phyloP scores from a whole-genome alignment of 2,329 filamentous ascomycete genomes.

The Neoascochyta sp. region DNA sequence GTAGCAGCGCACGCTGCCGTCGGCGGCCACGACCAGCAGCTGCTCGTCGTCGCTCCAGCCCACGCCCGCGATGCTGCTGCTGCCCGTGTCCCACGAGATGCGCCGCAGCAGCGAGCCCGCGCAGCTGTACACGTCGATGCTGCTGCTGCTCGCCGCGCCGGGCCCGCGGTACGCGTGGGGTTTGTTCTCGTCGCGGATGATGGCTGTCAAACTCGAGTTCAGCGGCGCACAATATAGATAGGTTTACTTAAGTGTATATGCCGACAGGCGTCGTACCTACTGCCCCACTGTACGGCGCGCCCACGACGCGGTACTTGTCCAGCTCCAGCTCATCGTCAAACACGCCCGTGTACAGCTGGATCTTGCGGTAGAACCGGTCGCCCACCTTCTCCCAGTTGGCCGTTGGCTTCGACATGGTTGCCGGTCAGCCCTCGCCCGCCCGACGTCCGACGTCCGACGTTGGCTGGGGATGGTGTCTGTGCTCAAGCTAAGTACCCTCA shows the following conservation, averaged over 20 bases:
- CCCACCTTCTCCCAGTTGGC: conserved; percentile 93
- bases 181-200: conserved; percentile 86
- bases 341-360: conserved; percentile 85
- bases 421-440: conserved; percentile 16
- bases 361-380: conserved; percentile 92
- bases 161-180: conserved; percentile 72
- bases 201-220: conserved; percentile 57
- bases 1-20: conserved; percentile 87
- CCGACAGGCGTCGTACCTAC: conserved; percentile 64
- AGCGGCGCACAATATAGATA: neutral
- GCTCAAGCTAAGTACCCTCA: conserved; percentile 6
- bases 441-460: too few species aligned
- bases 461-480: conserved; percentile 9
- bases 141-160: conserved; percentile 68
- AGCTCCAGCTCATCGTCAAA: conserved; percentile 93
- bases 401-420: conserved; percentile 58
- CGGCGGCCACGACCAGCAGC: conserved; percentile 79
- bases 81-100: conserved; percentile 85
- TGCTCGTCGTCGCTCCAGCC: conserved; percentile 97
- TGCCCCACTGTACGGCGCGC: conserved; percentile 89
- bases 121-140: conserved; percentile 92
- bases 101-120: conserved; percentile 82
- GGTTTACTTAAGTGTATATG: too few species aligned
- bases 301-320: conserved; percentile 87
- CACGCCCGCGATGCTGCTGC: conserved; percentile 75